Evolutionary conservation across 768 basidiomycete species (phyloP), one percentile per base, ranked within the genome.

Genomic region (Ramaria rubella): DNA sequence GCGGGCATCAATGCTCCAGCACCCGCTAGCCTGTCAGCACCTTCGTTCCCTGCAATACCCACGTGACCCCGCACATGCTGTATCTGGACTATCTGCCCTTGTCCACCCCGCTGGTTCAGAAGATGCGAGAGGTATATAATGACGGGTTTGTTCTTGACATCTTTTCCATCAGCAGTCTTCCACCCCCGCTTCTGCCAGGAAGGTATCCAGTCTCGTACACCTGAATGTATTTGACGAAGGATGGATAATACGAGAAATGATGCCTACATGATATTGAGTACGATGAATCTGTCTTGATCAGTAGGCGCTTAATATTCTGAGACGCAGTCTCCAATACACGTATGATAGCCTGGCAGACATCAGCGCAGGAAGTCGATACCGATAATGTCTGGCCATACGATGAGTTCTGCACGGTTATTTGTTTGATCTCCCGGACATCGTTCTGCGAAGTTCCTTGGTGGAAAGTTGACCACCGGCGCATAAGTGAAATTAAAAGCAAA

Each of bases 351-450:
- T 95, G 64, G 7, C 26, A 54, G 11, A 55, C 26, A 27, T 4
- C 33, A 23, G 5, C 5, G 19, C 9, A 34, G 15, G 23, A 43
- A 29, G 15, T 23, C 40, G 12, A 7, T 1, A 26, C 34, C 5
- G 55, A 23, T 36, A 43, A 46, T 52, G 19, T 0, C 12, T 21
- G 40, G 15, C 75, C 80, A 54, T 56, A 90, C 94, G 54, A 93
- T 82, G 30, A 95, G 75, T 67, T 96, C 94, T 11, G 92, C 94
- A 27, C 92, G 73, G 59, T 93, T 92, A 65, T 94, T 94, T 1
- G 90, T 92, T 64, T 92, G 90, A 55, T 73, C 77, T 3, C 90
- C 90, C 3, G 88, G 88, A 68, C 87, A 90, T 33, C 89, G 76
- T 67, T 94, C 92, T 1, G 84, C 77, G 2, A 93, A 65, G 63